These are phyloP conservation scores for Capsicum baccatum DNA, from an alignment of 257 asterid genomes.

Conservation along the genomic window DNA sequence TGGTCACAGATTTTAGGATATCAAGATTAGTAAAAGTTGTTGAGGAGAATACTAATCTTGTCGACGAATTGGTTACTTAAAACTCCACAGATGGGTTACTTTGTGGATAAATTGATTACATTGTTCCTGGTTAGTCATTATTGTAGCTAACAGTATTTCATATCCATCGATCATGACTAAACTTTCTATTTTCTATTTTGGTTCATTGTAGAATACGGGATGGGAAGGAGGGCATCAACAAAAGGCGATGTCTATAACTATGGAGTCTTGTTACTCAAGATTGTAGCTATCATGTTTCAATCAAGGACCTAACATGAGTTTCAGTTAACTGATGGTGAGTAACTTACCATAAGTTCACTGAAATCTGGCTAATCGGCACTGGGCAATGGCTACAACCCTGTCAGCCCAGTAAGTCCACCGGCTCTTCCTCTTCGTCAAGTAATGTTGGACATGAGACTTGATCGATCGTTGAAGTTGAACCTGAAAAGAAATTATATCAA, in stretches of 20 bases:
- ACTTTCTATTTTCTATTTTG: neutral
- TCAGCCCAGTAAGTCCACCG: too few relatives aligned
- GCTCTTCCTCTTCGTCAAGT: too few relatives aligned
- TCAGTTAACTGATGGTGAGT: too few relatives aligned
- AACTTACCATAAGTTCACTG: too few relatives aligned
- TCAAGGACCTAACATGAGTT: too few relatives aligned
- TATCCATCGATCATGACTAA: neutral
- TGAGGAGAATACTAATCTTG: slow-evolving; percentile 33
- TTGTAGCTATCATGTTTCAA: slow-evolving; percentile 23
- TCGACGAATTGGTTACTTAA: slow-evolving; percentile 55
- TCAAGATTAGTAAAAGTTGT: slow-evolving; percentile 57
- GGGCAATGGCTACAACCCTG: too few relatives aligned
- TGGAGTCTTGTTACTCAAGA: slow-evolving; percentile 73
- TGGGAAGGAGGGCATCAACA: slow-evolving; percentile 80
- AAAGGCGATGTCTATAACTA: slow-evolving; percentile 80
- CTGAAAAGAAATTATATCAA: too few relatives aligned
- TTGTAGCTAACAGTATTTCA: too few relatives aligned
- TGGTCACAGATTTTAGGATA: slow-evolving; percentile 81
- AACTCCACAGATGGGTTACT: slow-evolving; percentile 70
- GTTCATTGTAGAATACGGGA: slow-evolving; percentile 67
- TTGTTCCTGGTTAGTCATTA: slow-evolving; percentile 70
- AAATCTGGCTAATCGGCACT: too few relatives aligned
- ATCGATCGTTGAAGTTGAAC: too few relatives aligned
- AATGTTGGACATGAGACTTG: too few relatives aligned
- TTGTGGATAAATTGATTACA: slow-evolving; percentile 85